A percentile compares a stretch with the other conserved stretches of the same genome.
Conservation (phyloP, 2,329 filamentous ascomycete genomes). For the Fusarium stilboides region DNA sequence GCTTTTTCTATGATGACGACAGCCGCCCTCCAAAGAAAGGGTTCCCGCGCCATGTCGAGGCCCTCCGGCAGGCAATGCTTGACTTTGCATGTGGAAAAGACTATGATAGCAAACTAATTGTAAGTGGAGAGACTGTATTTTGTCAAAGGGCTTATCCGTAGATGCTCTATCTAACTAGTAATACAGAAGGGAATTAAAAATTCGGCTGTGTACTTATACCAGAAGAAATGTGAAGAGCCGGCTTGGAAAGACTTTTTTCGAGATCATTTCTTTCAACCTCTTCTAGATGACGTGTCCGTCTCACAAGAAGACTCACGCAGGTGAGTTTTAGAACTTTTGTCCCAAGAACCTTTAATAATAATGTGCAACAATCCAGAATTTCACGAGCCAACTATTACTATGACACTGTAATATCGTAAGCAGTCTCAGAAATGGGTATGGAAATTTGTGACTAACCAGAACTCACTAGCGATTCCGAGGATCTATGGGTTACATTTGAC, state of each 20-base stretch:
- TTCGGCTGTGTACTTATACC: no score
- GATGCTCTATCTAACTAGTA: no score
- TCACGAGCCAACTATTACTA: neutral
- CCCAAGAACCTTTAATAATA: fast-evolving
- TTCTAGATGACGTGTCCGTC: fast-evolving
- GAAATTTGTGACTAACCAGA: no score
- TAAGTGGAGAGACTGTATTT: neutral
- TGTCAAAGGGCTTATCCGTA: neutral
- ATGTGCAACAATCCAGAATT: fast-evolving
- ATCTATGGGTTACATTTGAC: neutral
- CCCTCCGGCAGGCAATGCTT: neutral
- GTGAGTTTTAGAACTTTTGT: neutral
- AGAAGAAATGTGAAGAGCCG: neutral
- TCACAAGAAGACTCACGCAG: fast-evolving
- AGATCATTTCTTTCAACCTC: neutral
- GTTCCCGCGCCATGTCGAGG: neutral
- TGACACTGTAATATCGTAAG: neutral
- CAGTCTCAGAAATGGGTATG: no score
- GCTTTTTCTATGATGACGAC: conserved; percentile 4
- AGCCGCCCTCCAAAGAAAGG: neutral
- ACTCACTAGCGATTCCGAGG: fast-evolving
- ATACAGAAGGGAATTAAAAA: no score
- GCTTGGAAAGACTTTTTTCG: neutral
- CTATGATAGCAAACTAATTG: no score
- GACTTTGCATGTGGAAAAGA: neutral